Conservation (phyloP, 441 rosid species). For the Kokia cookei region DNA sequence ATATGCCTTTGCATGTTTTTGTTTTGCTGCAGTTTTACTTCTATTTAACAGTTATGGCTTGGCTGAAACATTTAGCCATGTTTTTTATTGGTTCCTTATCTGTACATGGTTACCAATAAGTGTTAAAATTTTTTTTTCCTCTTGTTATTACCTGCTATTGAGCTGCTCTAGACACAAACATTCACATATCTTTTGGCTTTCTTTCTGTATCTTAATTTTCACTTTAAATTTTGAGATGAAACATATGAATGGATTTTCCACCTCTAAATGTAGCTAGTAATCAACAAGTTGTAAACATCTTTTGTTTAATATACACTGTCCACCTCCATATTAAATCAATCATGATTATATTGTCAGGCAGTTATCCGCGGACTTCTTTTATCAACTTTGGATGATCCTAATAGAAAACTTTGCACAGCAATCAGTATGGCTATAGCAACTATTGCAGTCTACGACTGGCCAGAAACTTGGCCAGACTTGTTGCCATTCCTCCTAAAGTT, state of each 20-base stretch:
- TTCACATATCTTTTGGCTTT: background rate
- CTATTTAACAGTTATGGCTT: background rate
- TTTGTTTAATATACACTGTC: background rate
- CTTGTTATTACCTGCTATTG: background rate
- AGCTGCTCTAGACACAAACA: background rate
- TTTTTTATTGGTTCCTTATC: background rate
- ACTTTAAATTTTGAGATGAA: background rate
- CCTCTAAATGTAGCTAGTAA: background rate
- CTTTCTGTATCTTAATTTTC: background rate
- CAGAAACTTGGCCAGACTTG: constrained; percentile 87
- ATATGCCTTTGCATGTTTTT: background rate
- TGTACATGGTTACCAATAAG: background rate
- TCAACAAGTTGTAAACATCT: background rate
- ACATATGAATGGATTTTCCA: background rate
- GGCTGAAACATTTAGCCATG: background rate
- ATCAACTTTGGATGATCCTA: constrained; percentile 68
- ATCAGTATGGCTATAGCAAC: constrained; percentile 84
- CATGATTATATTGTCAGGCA: constrained; percentile 43
- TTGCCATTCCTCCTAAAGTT: constrained; percentile 70
- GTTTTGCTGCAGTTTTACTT: background rate
- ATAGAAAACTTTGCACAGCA: constrained; percentile 82
- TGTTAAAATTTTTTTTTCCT: background rate
- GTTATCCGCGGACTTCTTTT: constrained; percentile 67
- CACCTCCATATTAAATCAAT: constrained; percentile 3
- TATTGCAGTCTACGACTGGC: constrained; percentile 83